Percentiles rank a stretch among this genome's conserved stretches.
These are phyloP conservation scores for Cytospora paraplurivora DNA, from an alignment of 2,329 filamentous ascomycete genomes.

Conservation along the genomic window DNA sequence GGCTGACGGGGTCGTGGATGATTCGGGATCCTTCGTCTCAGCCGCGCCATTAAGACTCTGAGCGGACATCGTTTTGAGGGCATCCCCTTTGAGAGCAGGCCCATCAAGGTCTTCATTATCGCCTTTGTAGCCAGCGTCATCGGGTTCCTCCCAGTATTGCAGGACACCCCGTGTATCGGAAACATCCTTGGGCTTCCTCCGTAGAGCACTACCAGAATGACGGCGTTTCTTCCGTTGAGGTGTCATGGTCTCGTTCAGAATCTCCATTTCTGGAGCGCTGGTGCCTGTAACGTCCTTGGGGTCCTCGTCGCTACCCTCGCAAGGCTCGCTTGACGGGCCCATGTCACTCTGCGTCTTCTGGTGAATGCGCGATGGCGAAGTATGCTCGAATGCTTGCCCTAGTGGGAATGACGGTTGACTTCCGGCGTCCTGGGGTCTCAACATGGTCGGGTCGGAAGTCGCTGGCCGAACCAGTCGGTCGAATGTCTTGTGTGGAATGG, in stretches of 20 bases:
- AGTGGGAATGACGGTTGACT: conserved; percentile 12
- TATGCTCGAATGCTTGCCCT: conserved; percentile 3
- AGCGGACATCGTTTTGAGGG: conserved; percentile 18
- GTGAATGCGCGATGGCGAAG: conserved; percentile 17
- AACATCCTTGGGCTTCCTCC: conserved; percentile 72
- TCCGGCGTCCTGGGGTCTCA: conserved; percentile 26
- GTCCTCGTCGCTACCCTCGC: conserved; percentile 41
- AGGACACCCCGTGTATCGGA: conserved; percentile 71
- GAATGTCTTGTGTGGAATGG: conserved; percentile 57
- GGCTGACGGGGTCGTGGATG: conserved; percentile 37
- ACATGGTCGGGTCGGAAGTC: conserved; percentile 48
- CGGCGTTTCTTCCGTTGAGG: conserved; percentile 63
- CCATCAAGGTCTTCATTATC: conserved; percentile 53
- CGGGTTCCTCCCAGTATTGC: conserved; percentile 89
- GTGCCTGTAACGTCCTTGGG: conserved; percentile 62
- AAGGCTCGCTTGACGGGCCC: conserved; percentile 32
- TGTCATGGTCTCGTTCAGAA: conserved; percentile 45
- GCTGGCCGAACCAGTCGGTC: conserved; percentile 49
- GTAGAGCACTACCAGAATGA: conserved; percentile 84
- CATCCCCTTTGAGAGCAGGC: conserved; percentile 24
- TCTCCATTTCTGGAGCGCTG: conserved; percentile 65
- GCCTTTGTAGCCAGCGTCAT: conserved; percentile 77
- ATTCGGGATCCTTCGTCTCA: conserved; percentile 25
- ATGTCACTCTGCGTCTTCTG: conserved; percentile 34
- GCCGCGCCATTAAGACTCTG: conserved; percentile 21